Conservation (phyloP, 768 basidiomycete genomes). For the Lactarius trivialis region DNA sequence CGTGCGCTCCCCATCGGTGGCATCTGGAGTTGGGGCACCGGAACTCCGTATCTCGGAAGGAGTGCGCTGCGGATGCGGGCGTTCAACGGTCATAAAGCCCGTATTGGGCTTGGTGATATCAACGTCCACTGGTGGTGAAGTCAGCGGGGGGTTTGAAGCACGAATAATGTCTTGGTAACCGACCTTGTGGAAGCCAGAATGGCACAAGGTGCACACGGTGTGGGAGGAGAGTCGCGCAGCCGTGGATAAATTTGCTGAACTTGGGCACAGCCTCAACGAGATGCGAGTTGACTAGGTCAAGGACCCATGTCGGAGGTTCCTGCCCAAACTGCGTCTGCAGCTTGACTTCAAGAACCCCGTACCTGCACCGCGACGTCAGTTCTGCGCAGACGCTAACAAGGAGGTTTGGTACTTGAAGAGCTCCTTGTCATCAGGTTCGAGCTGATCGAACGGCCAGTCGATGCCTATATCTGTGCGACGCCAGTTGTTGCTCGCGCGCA, state of each 20-base stretch:
- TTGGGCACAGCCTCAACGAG: conserved; percentile 97
- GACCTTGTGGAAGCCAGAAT: conserved; percentile 97
- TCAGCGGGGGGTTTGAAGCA: background rate
- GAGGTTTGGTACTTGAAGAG: conserved; percentile 67
- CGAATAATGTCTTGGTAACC: conserved; percentile 18
- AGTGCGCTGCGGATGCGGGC: conserved; percentile 47
- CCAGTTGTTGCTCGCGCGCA: conserved; percentile 86
- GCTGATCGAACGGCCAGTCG: conserved; percentile 80
- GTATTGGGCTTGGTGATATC: conserved; percentile 93
- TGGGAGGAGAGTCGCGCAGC: conserved; percentile 88
- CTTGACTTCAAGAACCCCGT: conserved; percentile 96
- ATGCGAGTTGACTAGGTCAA: conserved; percentile 91
- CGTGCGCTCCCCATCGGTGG: conserved; percentile 30
- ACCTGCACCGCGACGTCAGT: conserved; percentile 33
- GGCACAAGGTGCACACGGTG: conserved; percentile 93
- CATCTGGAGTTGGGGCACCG: conserved; percentile 37
- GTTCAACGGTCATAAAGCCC: conserved; percentile 58
- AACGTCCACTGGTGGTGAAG: conserved; percentile 63
- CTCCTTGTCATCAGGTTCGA: conserved; percentile 75
- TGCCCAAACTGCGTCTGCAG: conserved; percentile 94
- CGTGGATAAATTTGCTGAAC: conserved; percentile 97
- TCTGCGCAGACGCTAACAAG: background rate
- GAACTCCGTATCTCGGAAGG: conserved; percentile 30
- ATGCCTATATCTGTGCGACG: conserved; percentile 90
- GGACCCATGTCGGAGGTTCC: conserved; percentile 93